Base-by-base conservation (phyloP, 768 basidiomycete genomes). In the Galerina marginata region DNA sequence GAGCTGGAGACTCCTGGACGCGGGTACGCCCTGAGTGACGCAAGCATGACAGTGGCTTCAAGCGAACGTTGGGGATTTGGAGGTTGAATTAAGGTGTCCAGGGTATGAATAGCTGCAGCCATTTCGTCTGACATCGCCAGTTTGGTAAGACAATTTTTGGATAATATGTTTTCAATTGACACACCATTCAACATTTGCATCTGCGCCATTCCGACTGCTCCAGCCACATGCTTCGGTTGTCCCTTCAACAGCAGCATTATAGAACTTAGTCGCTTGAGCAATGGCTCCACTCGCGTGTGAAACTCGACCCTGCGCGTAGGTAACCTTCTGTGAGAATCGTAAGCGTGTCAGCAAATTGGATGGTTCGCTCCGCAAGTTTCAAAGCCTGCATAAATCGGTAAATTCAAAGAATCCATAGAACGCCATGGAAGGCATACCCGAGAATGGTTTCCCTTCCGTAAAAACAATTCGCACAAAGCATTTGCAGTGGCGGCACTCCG, bases 281-380 rank as follows among this genome's bases (percentile, higher is more conserved):
- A 81, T 67, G 1, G 79, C 79, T 0, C 89, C 91, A 67, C 91
- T 85, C 1, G 86, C 86, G 65, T 96, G 94, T 12, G 87, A 82
- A 2, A 92, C 88, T 15, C 94, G 86, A 2, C 89, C 89, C 96
- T 12, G 95, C 88, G 36, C 91, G 83, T 14, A 96, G 75, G 68
- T 95, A 92, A 2, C 95, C 91, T 67, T 97, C 96, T 0, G 92
- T 90, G 29, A 96, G 81, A 14, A 96, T 79, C 0, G 92, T 83
- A 36, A 93, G 79, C 0, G 92, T 94, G 67, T 99, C 96, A 0
- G 96, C 91, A 68, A 92, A 97, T 70, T 98, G 95, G 42, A 99
- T 88, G 0, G 95, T 91, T 53, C 95, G 86, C 68, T 99, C 97
- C 23, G 95, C 95, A 16, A 99, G 79, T 79, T 99, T 99, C 45